Percentiles rank a stretch among this genome's conserved stretches.
Evolutionary conservation across 1,284 basidiomycete species (phyloP).

Genomic region (Stygiomarasmius scandens): DNA sequence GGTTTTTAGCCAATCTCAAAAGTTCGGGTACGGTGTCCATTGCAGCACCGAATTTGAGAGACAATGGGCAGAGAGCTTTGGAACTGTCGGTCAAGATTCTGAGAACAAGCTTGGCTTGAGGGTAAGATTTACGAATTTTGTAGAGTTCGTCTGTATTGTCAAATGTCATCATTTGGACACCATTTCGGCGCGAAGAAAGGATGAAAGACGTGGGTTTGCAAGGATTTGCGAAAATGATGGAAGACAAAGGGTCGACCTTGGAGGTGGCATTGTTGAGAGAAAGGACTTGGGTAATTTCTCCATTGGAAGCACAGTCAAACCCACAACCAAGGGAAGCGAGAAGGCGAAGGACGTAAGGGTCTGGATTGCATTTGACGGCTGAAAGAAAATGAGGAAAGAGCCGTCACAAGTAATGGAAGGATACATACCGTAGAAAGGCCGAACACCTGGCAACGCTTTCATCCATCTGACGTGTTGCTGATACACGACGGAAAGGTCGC

Average conservation of each 20-base stretch:
- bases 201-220: conserved; percentile 97
- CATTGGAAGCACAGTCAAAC: conserved; percentile 98
- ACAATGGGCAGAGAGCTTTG: conserved; percentile 91
- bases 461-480: conserved; percentile 88
- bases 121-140: conserved; percentile 88
- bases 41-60: conserved; percentile 97
- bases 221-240: conserved; percentile 98
- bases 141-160: conserved; percentile 98
- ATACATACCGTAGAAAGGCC: conserved; percentile 86
- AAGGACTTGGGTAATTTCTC: conserved; percentile 88
- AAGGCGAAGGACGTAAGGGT: conserved; percentile 90
- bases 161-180: conserved; percentile 95
- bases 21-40: conserved; percentile 82
- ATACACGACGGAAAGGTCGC: conserved; percentile 90
- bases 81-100: conserved; percentile 98
- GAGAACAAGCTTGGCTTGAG: conserved; percentile 85
- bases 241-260: conserved; percentile 61
- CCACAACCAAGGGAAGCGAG: conserved; percentile 89
- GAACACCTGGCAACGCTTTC: conserved; percentile 78
- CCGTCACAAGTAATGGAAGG: conserved; percentile 19
- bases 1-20: conserved; percentile 78
- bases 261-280: conserved; percentile 50
- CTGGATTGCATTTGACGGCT: conserved; percentile 98
- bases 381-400: conserved; percentile 22
- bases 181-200: conserved; percentile 76